Conservation (phyloP, 1,284 basidiomycete genomes). For the Lignosus rhinocerotis region DNA sequence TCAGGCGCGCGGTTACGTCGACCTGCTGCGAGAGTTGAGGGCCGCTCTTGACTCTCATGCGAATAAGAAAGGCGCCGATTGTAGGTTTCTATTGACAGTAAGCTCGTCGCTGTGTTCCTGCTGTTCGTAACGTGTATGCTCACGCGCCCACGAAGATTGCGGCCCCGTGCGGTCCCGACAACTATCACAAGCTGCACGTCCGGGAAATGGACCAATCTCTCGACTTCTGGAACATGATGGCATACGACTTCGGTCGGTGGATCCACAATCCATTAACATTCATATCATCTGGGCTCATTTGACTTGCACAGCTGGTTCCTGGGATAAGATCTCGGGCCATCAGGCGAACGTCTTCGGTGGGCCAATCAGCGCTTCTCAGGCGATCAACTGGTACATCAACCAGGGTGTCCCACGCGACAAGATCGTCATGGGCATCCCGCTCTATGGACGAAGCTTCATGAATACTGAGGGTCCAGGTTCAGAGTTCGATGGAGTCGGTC, state of each 20-base stretch:
- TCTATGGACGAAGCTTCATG: conserved; percentile 91
- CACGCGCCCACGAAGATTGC: conserved; percentile 60
- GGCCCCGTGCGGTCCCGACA: conserved; percentile 88
- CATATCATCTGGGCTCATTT: neutral
- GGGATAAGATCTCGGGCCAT: conserved; percentile 79
- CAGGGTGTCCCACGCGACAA: conserved; percentile 79
- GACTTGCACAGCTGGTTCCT: conserved; percentile 68
- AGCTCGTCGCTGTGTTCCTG: conserved; percentile 29
- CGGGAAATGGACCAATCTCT: conserved; percentile 85
- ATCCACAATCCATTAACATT: neutral
- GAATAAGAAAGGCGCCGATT: conserved; percentile 52
- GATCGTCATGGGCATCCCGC: conserved; percentile 86
- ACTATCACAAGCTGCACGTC: conserved; percentile 79
- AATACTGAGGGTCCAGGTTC: conserved; percentile 82
- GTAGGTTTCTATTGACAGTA: conserved; percentile 77
- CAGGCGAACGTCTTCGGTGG: conserved; percentile 86
- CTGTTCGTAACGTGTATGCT: conserved; percentile 4
- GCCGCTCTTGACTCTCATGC: conserved; percentile 70
- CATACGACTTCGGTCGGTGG: conserved; percentile 75
- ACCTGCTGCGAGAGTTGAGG: conserved; percentile 71
- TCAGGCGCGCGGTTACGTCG: conserved; percentile 74
- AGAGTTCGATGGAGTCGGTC: conserved; percentile 77
- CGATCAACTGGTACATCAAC: conserved; percentile 73
- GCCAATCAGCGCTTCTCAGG: conserved; percentile 62
- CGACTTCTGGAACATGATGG: conserved; percentile 98